Evolutionary conservation across 2,329 filamentous ascomycete species (phyloP), one percentile per base, ranked within the genome.

Genomic region (Microthyrium microscopicum): DNA sequence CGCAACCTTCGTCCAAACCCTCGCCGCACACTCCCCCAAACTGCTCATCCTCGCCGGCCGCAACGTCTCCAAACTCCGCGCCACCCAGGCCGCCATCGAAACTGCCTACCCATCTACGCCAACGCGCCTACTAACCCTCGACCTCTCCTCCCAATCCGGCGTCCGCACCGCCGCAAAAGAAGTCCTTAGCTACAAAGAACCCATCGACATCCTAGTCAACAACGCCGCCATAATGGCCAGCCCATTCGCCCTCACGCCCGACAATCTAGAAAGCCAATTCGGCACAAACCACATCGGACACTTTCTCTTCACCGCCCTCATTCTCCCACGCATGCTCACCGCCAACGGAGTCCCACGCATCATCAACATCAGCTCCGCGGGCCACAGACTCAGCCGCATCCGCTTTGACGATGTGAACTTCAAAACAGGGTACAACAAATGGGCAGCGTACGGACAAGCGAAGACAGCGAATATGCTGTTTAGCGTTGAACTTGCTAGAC

Each of bases 241-340:
- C 12, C 26, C 35, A 9, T 38, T 34, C 24, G 40, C 28, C 4
- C 38, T 41, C 20, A 49, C 43, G 5, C 32, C 35, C 11, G 47
- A 53, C 20, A 48, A 50, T n/a, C 49, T 50, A 31, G 51, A 54
- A 33, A 36, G 47, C 9, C 51, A 52, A 30, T 50, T 53, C 31
- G 50, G 41, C 3, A 51, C 47, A 4, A 52, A 53, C 32, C 48
- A 53, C 29, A 31, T 54, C 20, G 51, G 49, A 8, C 51, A 52
- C 32, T 46, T 49, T 2, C 42, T 51, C 1, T 46, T 53, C 5
- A 44, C 48, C 12, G 45, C 48, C 15, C 43, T 49, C 1, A 40
- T 54, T 6, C 39, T 46, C 4, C 46, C 45, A 2, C 26, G 31
- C 27, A 27, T 38, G 11, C 18, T 38, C 17, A 24, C 37, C 4